These are phyloP conservation scores for Platanus orientalis DNA, from an alignment of 164 flowering plant genomes.

Conservation along the genomic window DNA sequence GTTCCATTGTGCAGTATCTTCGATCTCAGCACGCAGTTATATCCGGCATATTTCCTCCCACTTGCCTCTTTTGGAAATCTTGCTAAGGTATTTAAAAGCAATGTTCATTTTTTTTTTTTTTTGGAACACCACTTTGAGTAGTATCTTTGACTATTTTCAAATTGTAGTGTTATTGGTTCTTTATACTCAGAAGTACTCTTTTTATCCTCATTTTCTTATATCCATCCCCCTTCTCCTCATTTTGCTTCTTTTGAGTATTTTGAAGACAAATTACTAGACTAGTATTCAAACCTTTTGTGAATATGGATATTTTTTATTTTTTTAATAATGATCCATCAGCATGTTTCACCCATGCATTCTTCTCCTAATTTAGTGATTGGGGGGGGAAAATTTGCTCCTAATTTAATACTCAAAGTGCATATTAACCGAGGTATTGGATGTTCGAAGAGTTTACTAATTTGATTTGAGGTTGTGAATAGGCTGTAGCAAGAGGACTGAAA, in stretches of 20 bases:
- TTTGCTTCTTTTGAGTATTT: background rate
- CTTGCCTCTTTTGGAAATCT: constrained; percentile 95
- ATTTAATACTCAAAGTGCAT: background rate
- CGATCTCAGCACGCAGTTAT: constrained; percentile 77
- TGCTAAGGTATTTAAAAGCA: constrained; percentile 55
- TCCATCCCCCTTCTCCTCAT: background rate
- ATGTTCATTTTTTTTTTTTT: background rate
- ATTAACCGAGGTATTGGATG: background rate
- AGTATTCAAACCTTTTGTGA: background rate
- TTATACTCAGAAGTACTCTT: background rate
- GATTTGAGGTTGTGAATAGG: constrained; percentile 35
- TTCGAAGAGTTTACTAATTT: constrained; percentile 1
- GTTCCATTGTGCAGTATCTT: constrained; percentile 66
- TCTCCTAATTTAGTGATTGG: background rate
- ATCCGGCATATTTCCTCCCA: constrained; percentile 78
- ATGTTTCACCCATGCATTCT: background rate
- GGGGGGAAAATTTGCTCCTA: background rate
- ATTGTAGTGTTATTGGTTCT: background rate
- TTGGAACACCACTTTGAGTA: background rate
- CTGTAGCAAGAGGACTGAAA: constrained; percentile 87
- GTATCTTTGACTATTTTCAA: background rate
- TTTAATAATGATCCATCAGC: background rate
- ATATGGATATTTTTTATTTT: background rate
- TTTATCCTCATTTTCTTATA: no score
- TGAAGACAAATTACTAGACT: background rate